phyloP scores from a whole-genome alignment of 2,329 filamentous ascomycete genomes.

The Colletotrichum coccodes region DNA sequence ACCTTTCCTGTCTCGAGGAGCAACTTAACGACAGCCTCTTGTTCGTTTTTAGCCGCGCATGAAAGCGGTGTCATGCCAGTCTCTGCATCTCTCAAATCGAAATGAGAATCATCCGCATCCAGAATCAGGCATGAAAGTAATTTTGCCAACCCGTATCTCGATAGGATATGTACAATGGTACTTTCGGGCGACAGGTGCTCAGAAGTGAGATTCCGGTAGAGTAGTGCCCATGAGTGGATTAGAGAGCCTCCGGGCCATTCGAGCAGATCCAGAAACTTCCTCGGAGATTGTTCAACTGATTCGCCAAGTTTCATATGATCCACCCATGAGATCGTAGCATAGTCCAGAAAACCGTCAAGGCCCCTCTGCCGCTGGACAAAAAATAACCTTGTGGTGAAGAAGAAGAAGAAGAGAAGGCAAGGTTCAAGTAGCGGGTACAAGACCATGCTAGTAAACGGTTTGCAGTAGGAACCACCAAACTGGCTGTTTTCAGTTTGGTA shows the following conservation, averaged over 20 bases:
- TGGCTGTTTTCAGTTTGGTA: constrained; percentile 26
- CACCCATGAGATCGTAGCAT: background rate
- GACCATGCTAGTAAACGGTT: background rate
- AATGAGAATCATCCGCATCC: rapidly evolving
- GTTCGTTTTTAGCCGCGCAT: rapidly evolving
- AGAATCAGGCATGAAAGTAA: background rate
- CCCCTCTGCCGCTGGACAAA: too few relatives aligned
- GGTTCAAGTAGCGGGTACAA: background rate
- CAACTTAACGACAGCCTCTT: background rate
- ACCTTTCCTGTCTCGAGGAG: background rate
- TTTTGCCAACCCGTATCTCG: too few relatives aligned
- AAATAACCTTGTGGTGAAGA: background rate
- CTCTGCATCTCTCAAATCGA: background rate
- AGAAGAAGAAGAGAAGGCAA: background rate
- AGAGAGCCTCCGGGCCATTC: too few relatives aligned
- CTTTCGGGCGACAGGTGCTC: too few relatives aligned
- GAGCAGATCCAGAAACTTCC: background rate
- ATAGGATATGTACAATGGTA: too few relatives aligned
- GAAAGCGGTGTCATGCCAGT: background rate
- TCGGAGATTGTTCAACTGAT: background rate
- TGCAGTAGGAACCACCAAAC: background rate
- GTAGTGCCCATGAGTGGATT: too few relatives aligned
- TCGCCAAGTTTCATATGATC: background rate
- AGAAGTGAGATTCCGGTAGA: too few relatives aligned
- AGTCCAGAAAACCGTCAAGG: too few relatives aligned